Evolutionary conservation across 1,139 yeast species (phyloP).

Genomic region (Saccharomycopsis hybrid): DNA sequence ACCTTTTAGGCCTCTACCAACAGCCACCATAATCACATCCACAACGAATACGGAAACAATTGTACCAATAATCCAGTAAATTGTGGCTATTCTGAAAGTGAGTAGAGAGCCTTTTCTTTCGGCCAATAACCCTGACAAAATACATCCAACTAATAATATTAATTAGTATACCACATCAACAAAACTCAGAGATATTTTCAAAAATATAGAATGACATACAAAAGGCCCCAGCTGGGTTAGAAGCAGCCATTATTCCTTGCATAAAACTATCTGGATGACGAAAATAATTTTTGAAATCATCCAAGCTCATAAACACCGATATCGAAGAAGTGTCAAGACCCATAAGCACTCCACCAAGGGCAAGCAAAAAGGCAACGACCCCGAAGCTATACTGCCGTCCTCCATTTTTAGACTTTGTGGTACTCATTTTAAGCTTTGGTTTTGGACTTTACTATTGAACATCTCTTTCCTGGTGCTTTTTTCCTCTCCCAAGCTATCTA

Average conservation of each 20-base stretch:
- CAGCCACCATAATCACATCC: constrained; percentile 32
- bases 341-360: constrained; percentile 53
- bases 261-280: constrained; percentile 34
- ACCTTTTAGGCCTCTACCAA: constrained; percentile 63
- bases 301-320: constrained; percentile 50
- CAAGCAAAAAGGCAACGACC: constrained; percentile 42
- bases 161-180: not conserved
- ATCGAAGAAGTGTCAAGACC: constrained; percentile 68
- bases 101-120: constrained; percentile 28
- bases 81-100: constrained; percentile 26
- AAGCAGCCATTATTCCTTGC: constrained; percentile 38
- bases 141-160: constrained; percentile 27
- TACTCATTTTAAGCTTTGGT: too few relatives aligned
- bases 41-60: constrained; percentile 29
- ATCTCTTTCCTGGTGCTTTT: too few relatives aligned
- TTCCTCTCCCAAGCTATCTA: too few relatives aligned
- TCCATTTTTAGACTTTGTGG: not conserved
- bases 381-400: constrained; percentile 31
- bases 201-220: constrained; percentile 20
- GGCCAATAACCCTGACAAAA: constrained; percentile 27
- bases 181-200: not conserved
- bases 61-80: constrained; percentile 32
- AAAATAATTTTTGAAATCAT: constrained; percentile 39
- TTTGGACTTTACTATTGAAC: too few relatives aligned
- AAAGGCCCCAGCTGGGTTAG: constrained; percentile 38